These are phyloP conservation scores for Lichtheimia ramosa DNA, from an alignment of 371 early-diverging fungal species.

Conservation along the genomic window DNA sequence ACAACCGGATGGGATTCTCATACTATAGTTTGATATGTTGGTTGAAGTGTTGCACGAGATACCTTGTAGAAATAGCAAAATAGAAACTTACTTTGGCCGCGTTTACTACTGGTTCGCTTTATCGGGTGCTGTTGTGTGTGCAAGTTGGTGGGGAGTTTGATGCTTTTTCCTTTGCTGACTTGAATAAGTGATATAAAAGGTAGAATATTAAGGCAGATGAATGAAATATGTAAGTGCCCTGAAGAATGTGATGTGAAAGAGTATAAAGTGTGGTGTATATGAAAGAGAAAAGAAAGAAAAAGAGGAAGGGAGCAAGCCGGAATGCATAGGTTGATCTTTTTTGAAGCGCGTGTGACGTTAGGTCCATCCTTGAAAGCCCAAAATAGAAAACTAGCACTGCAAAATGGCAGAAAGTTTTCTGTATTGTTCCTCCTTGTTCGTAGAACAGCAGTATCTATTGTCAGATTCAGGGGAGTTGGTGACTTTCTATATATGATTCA, in stretches of 20 bases:
- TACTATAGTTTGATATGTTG: slow-evolving; percentile 3
- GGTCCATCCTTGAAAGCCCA: background rate
- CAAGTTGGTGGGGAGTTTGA: background rate
- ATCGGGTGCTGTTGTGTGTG: background rate
- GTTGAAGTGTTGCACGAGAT: background rate
- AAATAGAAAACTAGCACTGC: slow-evolving; percentile 6
- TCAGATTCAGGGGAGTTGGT: no score
- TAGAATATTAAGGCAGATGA: no score
- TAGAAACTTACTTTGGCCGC: background rate
- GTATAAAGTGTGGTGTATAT: slow-evolving; percentile 2
- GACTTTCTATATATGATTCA: no score
- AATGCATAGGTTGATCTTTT: slow-evolving; percentile 7
- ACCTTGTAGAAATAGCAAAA: background rate
- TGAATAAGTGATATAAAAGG: background rate
- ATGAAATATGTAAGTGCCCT: no score
- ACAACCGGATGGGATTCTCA: slow-evolving; percentile 51
- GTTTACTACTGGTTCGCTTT: no score
- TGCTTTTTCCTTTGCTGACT: background rate
- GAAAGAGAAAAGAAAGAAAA: slow-evolving; percentile 8
- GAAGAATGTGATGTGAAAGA: background rate
- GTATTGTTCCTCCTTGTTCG: slow-evolving; percentile 4
- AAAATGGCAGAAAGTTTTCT: slow-evolving; percentile 10
- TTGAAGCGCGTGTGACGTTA: slow-evolving; percentile 12
- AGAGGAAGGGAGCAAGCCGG: slow-evolving; percentile 11
- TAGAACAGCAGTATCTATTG: background rate